Evolutionary conservation across 139 green algal genomes (phyloP), one percentile per base, ranked within the genome.

Genomic region (Chlorella vulgaris): DNA sequence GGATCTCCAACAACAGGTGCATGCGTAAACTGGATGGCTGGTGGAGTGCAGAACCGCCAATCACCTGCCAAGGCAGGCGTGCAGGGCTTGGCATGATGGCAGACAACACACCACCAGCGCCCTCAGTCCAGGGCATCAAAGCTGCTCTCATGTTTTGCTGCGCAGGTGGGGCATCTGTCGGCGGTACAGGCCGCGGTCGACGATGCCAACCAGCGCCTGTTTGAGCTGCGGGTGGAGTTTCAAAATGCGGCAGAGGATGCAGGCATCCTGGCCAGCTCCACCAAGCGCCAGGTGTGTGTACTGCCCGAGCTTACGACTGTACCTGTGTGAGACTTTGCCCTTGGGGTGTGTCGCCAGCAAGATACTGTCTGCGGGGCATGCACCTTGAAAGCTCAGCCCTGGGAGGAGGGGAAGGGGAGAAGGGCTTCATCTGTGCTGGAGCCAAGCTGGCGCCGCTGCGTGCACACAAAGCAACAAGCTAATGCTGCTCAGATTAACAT

Each of bases 161-260:
- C 63, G 35, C 73, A 81, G 58, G 60, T 47, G 13, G 39, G 4
- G 3, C 58, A 43, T 58, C n/a, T 81, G 39, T 58, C 60, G 28
- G 39, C 18, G 7, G 19, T 81, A 39, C 58, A 70, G 31, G 58
- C 33, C 3, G 58, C 39, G 1, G 24, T 81, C 15, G 74, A 81
- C 5, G 74, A 81, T 5, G 22, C 29, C n/a, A 71, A 70, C 38
- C 74, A 81, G 58, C 74, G 58, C 38, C 21, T 81, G 58, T 81
- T 81, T 47, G 74, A 81, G 58, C 60, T 81, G 58, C 58, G 74
- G 60, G 74, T 81, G n/a, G 58, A 81, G 58, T 38, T 53, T 22
- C 74, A 73, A 33, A 81, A 81, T 5, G 60, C 28, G 21, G 39
- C n/a, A 3, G 74, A 81, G 60, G 74, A 81, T 33, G 29, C 31